These are phyloP conservation scores for Zygoascus meyerae DNA, from an alignment of 1,139 yeast genomes.

Conservation along the genomic window DNA sequence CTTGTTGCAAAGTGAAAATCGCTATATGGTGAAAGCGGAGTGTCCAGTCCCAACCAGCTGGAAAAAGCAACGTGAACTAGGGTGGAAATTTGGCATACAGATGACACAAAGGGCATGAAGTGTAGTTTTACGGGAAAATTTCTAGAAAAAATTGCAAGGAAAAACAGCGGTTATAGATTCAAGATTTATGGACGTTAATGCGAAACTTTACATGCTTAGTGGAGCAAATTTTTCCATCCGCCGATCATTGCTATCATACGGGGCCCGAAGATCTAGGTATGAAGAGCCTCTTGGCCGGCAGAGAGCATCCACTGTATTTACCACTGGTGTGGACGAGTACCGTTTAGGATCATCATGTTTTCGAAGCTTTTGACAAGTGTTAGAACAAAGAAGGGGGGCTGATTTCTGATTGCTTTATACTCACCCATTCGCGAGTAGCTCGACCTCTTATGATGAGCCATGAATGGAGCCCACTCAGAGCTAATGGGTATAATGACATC, in stretches of 20 bases:
- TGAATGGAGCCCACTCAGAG: conserved; percentile 50
- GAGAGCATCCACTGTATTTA: neutral
- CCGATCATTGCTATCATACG: conserved; percentile 4
- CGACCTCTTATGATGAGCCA: conserved; percentile 52
- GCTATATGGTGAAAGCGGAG: too few relatives aligned
- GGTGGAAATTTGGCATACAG: too few relatives aligned
- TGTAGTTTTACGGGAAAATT: too few relatives aligned
- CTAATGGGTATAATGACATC: conserved; percentile 47
- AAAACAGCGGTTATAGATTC: conserved; percentile 1
- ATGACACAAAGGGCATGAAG: too few relatives aligned
- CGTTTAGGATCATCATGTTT: conserved; percentile 3
- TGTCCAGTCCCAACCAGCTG: too few relatives aligned
- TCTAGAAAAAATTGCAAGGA: neutral
- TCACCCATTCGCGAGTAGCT: conserved; percentile 43
- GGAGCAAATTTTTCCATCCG: conserved; percentile 7
- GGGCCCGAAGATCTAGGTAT: conserved; percentile 3
- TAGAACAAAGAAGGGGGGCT: too few relatives aligned
- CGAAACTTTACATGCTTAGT: neutral
- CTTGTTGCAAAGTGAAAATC: too few relatives aligned
- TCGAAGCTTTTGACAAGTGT: neutral
- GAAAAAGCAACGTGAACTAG: too few relatives aligned
- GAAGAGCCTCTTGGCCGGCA: conserved; percentile 6
- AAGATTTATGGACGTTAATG: neutral
- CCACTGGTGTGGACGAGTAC: neutral
- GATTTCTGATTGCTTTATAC: conserved; percentile 8